Conservation (phyloP, 495 filamentous ascomycete species). For the Oidiodendron maius region DNA sequence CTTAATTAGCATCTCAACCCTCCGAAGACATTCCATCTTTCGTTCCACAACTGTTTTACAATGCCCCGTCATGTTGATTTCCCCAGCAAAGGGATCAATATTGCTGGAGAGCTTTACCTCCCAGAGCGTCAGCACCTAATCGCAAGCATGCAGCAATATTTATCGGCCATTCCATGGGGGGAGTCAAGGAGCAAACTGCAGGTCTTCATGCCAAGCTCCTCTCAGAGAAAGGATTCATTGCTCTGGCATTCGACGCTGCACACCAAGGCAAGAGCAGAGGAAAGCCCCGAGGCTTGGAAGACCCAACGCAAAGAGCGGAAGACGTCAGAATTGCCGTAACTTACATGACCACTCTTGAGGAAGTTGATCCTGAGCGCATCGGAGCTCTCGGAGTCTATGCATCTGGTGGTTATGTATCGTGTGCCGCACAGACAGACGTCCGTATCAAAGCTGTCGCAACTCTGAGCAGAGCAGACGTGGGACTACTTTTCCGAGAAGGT, state of each 20-base stretch:
- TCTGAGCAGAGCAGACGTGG: slow-evolving; percentile 25
- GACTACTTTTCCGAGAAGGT: slow-evolving; percentile 26
- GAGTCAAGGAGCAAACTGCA: slow-evolving; percentile 36
- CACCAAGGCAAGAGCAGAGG: slow-evolving; percentile 34
- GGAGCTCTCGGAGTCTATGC: slow-evolving; percentile 38
- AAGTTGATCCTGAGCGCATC: slow-evolving; percentile 28
- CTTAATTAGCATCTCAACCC: too few relatives aligned
- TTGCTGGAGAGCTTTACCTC: background rate
- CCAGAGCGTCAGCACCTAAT: background rate
- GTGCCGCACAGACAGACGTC: slow-evolving; percentile 30
- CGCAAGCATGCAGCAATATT: slow-evolving; percentile 24
- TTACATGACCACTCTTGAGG: slow-evolving; percentile 25
- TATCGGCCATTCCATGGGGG: slow-evolving; percentile 29
- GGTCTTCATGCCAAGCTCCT: slow-evolving; percentile 27
- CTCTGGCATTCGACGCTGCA: slow-evolving; percentile 32
- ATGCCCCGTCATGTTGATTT: background rate
- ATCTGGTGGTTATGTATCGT: slow-evolving; percentile 29
- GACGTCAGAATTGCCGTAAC: slow-evolving; percentile 31
- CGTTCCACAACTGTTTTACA: too few relatives aligned
- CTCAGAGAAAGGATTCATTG: slow-evolving; percentile 26
- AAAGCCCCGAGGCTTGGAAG: slow-evolving; percentile 30
- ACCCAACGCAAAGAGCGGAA: slow-evolving; percentile 33
- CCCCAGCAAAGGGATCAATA: background rate
- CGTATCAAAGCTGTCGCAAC: slow-evolving; percentile 36
- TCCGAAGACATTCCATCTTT: too few relatives aligned